phyloP scores from a whole-genome alignment of 148 eudicot genomes.

The Vaccinium darrowii region DNA sequence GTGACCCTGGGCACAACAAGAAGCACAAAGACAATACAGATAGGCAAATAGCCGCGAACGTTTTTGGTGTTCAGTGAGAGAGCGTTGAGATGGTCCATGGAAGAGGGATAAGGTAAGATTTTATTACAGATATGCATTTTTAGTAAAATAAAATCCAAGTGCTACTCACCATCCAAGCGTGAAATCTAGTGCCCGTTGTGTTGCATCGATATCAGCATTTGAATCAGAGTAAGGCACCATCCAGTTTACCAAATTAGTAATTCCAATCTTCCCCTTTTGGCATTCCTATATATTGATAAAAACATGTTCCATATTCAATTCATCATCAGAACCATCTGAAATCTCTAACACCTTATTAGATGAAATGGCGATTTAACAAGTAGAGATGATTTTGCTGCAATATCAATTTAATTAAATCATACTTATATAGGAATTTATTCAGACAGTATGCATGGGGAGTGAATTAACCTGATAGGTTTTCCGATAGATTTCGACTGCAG shows the following conservation, averaged over 20 bases:
- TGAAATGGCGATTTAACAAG: background rate
- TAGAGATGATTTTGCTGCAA: too few relatives aligned
- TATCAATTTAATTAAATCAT: too few relatives aligned
- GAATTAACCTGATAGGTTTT: conserved; percentile 35
- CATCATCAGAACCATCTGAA: background rate
- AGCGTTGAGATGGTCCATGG: background rate
- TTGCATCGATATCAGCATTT: conserved; percentile 21
- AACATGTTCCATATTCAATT: background rate
- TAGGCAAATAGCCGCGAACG: background rate
- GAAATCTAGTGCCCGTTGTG: conserved; percentile 49
- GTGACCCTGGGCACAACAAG: too few relatives aligned
- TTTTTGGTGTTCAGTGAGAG: conserved; percentile 7
- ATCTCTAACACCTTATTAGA: too few relatives aligned
- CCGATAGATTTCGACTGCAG: conserved; percentile 40
- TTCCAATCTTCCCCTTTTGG: conserved; percentile 60
- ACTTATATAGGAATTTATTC: too few relatives aligned
- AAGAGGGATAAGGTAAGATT: too few relatives aligned
- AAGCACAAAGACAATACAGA: too few relatives aligned
- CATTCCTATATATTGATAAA: conserved; percentile 14
- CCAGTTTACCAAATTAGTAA: conserved; percentile 39
- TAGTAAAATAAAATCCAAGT: too few relatives aligned
- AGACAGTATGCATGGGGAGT: too few relatives aligned
- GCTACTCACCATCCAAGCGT: conserved; percentile 50
- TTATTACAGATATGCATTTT: too few relatives aligned
- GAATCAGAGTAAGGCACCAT: conserved; percentile 35